phyloP scores from a whole-genome alignment of 2,329 filamentous ascomycete genomes.

The Trichoderma lentiforme region DNA sequence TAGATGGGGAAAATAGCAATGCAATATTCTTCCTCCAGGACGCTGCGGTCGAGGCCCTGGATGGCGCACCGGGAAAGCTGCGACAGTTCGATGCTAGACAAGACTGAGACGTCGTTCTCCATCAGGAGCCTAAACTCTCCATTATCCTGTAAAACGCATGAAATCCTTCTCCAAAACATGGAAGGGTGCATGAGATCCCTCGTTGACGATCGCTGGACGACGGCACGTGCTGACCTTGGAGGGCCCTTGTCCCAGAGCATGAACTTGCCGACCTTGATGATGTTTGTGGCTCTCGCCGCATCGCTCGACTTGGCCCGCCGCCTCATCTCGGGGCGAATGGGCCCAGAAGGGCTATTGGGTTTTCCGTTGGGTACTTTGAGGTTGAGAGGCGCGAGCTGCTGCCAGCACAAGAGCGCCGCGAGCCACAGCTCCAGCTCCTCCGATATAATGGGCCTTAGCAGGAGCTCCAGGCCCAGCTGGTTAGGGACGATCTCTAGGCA shows the following conservation, averaged over 20 bases:
- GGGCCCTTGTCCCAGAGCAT: constrained; percentile 83
- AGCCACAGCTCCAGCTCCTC: constrained; percentile 77
- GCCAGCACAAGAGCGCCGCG: constrained; percentile 77
- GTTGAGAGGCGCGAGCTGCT: constrained; percentile 63
- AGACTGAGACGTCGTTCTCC: constrained; percentile 75
- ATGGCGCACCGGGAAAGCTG: constrained; percentile 87
- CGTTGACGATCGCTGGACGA: constrained; percentile 56
- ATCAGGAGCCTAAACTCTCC: constrained; percentile 89
- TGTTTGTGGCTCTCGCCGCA: constrained; percentile 50
- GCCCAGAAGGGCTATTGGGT: constrained; percentile 31
- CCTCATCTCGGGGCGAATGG: constrained; percentile 42
- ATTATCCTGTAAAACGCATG: constrained; percentile 90
- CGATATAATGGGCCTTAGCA: constrained; percentile 60
- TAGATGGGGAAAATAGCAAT: constrained; percentile 96
- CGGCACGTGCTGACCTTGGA: constrained; percentile 52
- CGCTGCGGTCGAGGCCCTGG: constrained; percentile 84
- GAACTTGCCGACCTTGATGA: constrained; percentile 93
- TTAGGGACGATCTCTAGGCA: constrained; percentile 53
- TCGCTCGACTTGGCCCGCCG: constrained; percentile 38
- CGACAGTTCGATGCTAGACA: constrained; percentile 81
- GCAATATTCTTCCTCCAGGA: constrained; percentile 89
- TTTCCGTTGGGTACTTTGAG: constrained; percentile 46
- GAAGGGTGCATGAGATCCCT: constrained; percentile 51
- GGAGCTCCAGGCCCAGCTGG: constrained; percentile 56
- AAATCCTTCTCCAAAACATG: constrained; percentile 80